Conservation (phyloP, 441 rosid genomes). For the Erodium texanum region DNA sequence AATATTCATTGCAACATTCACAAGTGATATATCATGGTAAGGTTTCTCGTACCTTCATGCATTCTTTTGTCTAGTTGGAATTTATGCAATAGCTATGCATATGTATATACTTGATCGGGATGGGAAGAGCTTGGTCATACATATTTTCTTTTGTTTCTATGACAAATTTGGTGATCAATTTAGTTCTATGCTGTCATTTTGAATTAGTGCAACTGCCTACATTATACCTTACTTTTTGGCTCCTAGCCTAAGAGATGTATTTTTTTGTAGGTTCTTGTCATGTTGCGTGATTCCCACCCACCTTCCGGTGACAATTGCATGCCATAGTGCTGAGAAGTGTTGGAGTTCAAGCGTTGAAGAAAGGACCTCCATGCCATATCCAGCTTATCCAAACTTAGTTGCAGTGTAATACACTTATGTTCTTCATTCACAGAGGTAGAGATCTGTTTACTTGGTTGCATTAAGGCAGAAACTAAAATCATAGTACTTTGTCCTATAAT, state of each 20-base stretch:
- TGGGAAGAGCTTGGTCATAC: neutral
- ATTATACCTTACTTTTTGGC: neutral
- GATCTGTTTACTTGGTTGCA: constrained; percentile 11
- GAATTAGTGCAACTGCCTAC: neutral
- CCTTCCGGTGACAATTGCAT: constrained; percentile 80
- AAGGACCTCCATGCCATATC: constrained; percentile 51
- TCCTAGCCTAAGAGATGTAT: constrained; percentile 22
- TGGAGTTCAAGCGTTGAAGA: constrained; percentile 67
- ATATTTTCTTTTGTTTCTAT: constrained; percentile 2
- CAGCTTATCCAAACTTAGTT: constrained; percentile 60
- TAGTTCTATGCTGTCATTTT: neutral
- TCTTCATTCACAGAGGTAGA: neutral
- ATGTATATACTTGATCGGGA: neutral
- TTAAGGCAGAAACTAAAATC: neutral
- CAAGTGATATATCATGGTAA: constrained; percentile 74
- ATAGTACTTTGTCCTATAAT: constrained; percentile 13
- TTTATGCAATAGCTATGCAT: neutral
- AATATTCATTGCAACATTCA: constrained; percentile 83
- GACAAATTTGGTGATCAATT: neutral
- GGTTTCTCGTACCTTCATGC: constrained; percentile 4
- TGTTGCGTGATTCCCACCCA: constrained; percentile 59
- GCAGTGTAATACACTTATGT: constrained; percentile 56
- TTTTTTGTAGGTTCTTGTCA: constrained; percentile 55
- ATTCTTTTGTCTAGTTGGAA: neutral
- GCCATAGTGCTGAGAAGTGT: constrained; percentile 69